Base-by-base conservation (phyloP, 1,284 basidiomycete species). In the Rhodofomes roseus region DNA sequence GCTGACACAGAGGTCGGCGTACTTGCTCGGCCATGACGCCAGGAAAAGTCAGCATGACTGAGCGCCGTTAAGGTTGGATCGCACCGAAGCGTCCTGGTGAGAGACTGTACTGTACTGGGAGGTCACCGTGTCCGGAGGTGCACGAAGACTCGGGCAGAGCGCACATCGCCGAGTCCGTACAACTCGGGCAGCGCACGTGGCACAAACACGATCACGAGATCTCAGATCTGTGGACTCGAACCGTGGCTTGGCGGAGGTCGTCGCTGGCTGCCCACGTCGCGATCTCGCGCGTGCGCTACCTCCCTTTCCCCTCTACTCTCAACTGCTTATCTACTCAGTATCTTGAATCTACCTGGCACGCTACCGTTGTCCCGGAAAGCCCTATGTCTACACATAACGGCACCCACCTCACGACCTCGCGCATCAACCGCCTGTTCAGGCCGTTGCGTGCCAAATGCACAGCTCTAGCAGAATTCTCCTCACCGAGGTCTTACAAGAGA, bases 381-480 rank as follows among this genome's bases (percentile, higher is more conserved):
- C 16, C 31, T 25, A 61, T 61, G 60, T 39, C 60, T 34, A 22
- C 18, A 14, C 37, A 36, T 34, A 31, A 52, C 20, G 50, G 50
- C 41, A 31, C 44, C 40, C 60, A 71, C 22, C 71, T 81, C 46
- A 75, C 79, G 0, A 73, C 74, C 8, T 74, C 79, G n/a, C 77
- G 78, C 20, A 76, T 84, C 60, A 79, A 78, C 60, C 79, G 84
- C 41, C 72, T 85, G 4, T 69, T 86, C 23, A 73, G 84, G 56
- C 81, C 85, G 27, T 73, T 86, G 37, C 79, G 81, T 50, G 79
- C 74, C 61, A 82, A 81, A 70, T 85, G 83, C 63, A 69, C 70
- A 23, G 69, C 71, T 41, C 68, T 85, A 12, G 73, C 75, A 16
- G 64, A 69, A 6, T 63, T 67, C 22, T 37, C 68, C 27, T 46